These are phyloP conservation scores for Cryptosporidium muris DNA, from an alignment of 169 alveolate species.

Conservation along the genomic window DNA sequence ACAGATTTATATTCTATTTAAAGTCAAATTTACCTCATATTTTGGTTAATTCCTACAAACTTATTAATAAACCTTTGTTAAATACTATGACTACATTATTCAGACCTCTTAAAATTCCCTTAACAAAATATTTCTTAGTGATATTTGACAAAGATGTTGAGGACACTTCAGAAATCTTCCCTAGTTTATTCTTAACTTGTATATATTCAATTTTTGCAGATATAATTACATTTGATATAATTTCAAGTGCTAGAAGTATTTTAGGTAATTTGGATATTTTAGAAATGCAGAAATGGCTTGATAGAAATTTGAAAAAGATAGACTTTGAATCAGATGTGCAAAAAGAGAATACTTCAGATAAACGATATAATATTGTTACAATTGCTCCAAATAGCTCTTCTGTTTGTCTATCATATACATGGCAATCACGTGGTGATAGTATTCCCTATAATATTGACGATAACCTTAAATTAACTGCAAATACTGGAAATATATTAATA, in stretches of 20 bases:
- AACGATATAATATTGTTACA: not conserved
- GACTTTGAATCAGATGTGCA: not conserved
- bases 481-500: too few relatives aligned
- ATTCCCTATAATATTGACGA: too few relatives aligned
- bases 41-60: constrained; percentile 13
- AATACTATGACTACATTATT: constrained; percentile 12
- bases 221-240: constrained; percentile 27
- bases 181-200: constrained; percentile 42
- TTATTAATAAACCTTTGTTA: constrained; percentile 9
- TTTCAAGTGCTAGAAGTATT: constrained; percentile 27
- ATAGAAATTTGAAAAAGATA: not conserved
- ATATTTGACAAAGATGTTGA: not conserved
- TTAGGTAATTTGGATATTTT: constrained; percentile 60
- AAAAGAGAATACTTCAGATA: not conserved
- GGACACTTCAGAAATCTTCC: not conserved
- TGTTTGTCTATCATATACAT: constrained; percentile 40
- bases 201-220: constrained; percentile 45
- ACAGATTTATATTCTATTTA: constrained; percentile 25
- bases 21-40: constrained; percentile 36
- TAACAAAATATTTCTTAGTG: constrained; percentile 4
- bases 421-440: constrained; percentile 4
- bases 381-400: constrained; percentile 62
- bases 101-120: constrained; percentile 8
- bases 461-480: too few relatives aligned
- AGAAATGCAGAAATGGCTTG: constrained; percentile 16